Evolutionary conservation across 1,284 basidiomycete genomes (phyloP).

Genomic region (Boletus semigastroideus): DNA sequence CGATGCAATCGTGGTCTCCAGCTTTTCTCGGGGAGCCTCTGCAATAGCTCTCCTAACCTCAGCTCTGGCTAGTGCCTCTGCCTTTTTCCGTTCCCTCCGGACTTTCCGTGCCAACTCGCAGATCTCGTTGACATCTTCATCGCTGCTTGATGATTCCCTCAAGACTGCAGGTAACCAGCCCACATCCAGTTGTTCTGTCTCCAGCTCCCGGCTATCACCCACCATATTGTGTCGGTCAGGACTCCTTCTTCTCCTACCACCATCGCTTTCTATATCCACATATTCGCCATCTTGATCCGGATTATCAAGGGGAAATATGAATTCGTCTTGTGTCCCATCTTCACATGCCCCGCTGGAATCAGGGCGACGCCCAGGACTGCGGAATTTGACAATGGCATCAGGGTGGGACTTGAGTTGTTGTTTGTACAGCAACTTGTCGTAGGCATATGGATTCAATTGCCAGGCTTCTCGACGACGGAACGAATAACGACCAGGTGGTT

Average conservation of each 20-base stretch:
- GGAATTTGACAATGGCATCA: constrained; percentile 56
- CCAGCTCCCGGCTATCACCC: neutral
- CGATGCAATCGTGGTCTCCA: constrained; percentile 8
- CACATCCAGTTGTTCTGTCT: neutral
- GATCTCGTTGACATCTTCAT: constrained; percentile 39
- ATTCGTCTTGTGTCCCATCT: constrained; percentile 34
- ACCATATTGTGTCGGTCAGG: constrained; percentile 4
- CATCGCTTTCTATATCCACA: constrained; percentile 15
- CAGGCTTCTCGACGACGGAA: constrained; percentile 49
- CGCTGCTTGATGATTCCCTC: constrained; percentile 37
- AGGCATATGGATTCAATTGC: constrained; percentile 55
- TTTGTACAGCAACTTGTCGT: constrained; percentile 50
- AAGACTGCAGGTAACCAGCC: constrained; percentile 34
- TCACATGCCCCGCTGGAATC: constrained; percentile 11
- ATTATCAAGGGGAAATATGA: constrained; percentile 19
- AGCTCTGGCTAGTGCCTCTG: constrained; percentile 18
- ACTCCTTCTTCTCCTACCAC: constrained; percentile 14
- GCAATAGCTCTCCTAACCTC: constrained; percentile 13
- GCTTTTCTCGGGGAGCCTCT: constrained; percentile 10
- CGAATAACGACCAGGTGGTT: constrained; percentile 41
- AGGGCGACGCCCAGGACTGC: constrained; percentile 27
- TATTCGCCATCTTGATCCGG: constrained; percentile 29
- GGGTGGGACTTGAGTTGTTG: constrained; percentile 46
- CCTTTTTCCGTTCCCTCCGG: constrained; percentile 27
- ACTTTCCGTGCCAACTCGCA: constrained; percentile 22